Percentiles rank a stretch among this genome's conserved stretches.
Evolutionary conservation across 805 yeast genomes (phyloP).

Genomic region (Myxozyma kluyveri): DNA sequence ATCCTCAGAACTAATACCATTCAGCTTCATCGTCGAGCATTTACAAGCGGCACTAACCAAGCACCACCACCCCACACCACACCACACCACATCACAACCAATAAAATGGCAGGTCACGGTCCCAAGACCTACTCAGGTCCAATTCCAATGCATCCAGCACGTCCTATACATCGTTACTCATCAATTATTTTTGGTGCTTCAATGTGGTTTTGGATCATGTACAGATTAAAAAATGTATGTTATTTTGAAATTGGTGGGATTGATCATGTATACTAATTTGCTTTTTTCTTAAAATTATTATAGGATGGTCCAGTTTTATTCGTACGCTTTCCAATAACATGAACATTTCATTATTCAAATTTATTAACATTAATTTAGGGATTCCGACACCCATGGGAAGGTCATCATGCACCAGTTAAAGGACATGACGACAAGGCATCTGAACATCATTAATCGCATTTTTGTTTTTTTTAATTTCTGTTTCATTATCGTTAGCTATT

Average conservation of each 20-base stretch:
- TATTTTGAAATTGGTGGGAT: background rate
- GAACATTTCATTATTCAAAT: background rate
- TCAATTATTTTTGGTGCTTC: constrained; percentile 75
- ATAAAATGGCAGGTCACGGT: constrained; percentile 29
- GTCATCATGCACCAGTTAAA: constrained; percentile 31
- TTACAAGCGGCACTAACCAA: no score
- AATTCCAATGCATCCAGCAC: constrained; percentile 61
- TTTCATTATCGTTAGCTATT: no score
- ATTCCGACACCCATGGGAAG: constrained; percentile 43
- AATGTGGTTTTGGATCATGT: constrained; percentile 86
- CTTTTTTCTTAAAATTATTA: background rate
- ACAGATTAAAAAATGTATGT: constrained; percentile 49
- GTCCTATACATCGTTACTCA: constrained; percentile 51
- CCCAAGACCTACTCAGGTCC: constrained; percentile 53
- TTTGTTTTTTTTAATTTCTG: background rate
- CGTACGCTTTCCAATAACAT: constrained; percentile 38
- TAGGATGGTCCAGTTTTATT: constrained; percentile 43
- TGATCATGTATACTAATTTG: background rate
- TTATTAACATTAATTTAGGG: constrained; percentile 12
- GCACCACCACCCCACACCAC: background rate
- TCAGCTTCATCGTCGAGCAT: no score
- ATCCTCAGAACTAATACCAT: no score
- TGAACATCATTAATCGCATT: background rate
- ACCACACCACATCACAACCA: background rate
- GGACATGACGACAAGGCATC: constrained; percentile 29